These are phyloP conservation scores for Ceratocystis eucalypticola DNA, from an alignment of 2,329 filamentous ascomycete species.

Conservation along the genomic window DNA sequence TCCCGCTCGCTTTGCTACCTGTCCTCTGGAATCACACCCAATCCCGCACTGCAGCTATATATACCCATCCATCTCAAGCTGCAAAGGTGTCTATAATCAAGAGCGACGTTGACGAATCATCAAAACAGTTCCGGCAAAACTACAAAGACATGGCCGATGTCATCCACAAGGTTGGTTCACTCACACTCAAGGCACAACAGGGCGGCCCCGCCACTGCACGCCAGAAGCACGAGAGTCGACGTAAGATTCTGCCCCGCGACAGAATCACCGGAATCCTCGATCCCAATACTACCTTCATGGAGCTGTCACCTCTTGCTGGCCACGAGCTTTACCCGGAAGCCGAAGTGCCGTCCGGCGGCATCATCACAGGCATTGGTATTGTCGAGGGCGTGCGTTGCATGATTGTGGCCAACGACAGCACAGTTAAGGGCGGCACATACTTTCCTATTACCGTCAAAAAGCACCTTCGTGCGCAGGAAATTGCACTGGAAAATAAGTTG, in stretches of 20 bases:
- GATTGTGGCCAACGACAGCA: constrained; percentile 91
- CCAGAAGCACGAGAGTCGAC: constrained; percentile 72
- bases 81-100: constrained; percentile 69
- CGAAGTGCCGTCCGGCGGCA: constrained; percentile 76
- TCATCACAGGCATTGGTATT: constrained; percentile 82
- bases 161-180: constrained; percentile 50
- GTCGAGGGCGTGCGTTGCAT: constrained; percentile 86
- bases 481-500: constrained; percentile 73
- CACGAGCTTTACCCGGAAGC: constrained; percentile 75
- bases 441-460: constrained; percentile 97
- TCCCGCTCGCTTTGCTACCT: constrained; percentile 22
- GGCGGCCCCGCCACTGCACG: constrained; percentile 72
- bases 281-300: constrained; percentile 77
- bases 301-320: constrained; percentile 84
- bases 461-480: constrained; percentile 79
- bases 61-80: constrained; percentile 70
- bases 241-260: constrained; percentile 91
- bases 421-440: constrained; percentile 94
- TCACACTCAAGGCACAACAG: constrained; percentile 58
- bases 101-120: constrained; percentile 62
- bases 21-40: constrained; percentile 23
- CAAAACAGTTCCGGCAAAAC: constrained; percentile 60
- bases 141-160: constrained; percentile 61
- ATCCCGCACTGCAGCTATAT: constrained; percentile 48
- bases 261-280: constrained; percentile 78